phyloP scores from a whole-genome alignment of 2,329 filamentous ascomycete species.

The Apiospora koreana region DNA sequence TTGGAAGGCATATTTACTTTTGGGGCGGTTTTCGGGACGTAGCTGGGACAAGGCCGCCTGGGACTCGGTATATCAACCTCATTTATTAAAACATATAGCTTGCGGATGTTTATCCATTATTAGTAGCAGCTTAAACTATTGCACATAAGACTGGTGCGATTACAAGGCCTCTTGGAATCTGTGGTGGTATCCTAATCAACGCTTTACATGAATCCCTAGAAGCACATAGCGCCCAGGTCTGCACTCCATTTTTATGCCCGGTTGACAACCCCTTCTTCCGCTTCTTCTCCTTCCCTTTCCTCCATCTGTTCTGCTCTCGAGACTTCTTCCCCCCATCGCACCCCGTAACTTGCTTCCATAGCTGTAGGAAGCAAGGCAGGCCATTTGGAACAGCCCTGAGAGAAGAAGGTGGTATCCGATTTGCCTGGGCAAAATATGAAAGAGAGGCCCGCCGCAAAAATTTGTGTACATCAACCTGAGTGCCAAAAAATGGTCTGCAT shows the following conservation, averaged over 20 bases:
- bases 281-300: neutral
- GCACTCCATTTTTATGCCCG: neutral
- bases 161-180: slow-evolving; percentile 12
- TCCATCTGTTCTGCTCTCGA: neutral
- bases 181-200: slow-evolving; percentile 16
- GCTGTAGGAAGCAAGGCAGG: neutral
- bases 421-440: slow-evolving; percentile 8
- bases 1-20: neutral
- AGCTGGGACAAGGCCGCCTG: neutral
- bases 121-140: neutral
- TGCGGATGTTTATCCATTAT: neutral
- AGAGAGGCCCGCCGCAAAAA: neutral
- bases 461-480: slow-evolving; percentile 5
- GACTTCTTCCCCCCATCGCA: neutral
- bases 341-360: neutral
- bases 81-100: neutral
- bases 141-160: neutral
- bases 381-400: neutral
- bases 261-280: neutral
- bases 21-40: neutral
- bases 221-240: slow-evolving; percentile 1
- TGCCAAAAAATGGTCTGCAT: slow-evolving; percentile 9
- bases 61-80: neutral
- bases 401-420: neutral
- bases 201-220: slow-evolving; percentile 13